Evolutionary conservation across 2,329 filamentous ascomycete genomes (phyloP), one percentile per base, ranked within the genome.

Genomic region (Penicillium sp.): DNA sequence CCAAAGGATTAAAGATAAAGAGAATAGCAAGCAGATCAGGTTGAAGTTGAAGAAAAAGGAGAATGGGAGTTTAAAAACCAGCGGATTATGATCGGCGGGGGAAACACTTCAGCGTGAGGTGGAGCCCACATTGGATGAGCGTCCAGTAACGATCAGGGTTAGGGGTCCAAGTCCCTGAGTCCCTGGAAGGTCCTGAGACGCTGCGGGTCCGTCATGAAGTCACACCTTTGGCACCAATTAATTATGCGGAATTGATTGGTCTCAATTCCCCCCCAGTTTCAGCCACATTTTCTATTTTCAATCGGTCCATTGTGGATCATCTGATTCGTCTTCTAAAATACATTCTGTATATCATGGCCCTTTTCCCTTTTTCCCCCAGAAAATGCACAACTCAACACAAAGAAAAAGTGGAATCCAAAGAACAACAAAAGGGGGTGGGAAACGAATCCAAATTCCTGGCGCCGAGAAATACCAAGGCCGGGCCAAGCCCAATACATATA

Each of bases 401-500:
- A 24, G 43, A 29, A 49, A 19, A 56, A 26, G 24, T 13, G 26
- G 27, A 33, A 58, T 29, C 26, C 27, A 31, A 42, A 50, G 29
- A 48, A 9, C 13, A 46, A 16, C 16, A 16, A 35, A 13, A 21
- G 14, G 22, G 52, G 31, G 29, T 42, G 24, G 33, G 21, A 46
- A 55, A 37, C 53, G 53, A 63, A 59, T 60, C 68, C 68, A 63
- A 59, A 61, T 58, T 59, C 68, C 68, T 68, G 69, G 65, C 70
- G 69, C 71, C 71, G 63, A 72, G 65, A 67, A 66, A 68, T 68
- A 65, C 68, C 67, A 71, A 71, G 66, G 63, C 68, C 58, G 57
- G 59, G 62, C 68, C 67, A 67, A 68, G 67, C 64, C 60, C 61
- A 63, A 70, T 73, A 71, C 69, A 73, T 68, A 71, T 73, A 68